Percentiles rank a stretch among this genome's conserved stretches.
Evolutionary conservation across 2,329 filamentous ascomycete species (phyloP).

Genomic region (Cordyceps fumosorosea): DNA sequence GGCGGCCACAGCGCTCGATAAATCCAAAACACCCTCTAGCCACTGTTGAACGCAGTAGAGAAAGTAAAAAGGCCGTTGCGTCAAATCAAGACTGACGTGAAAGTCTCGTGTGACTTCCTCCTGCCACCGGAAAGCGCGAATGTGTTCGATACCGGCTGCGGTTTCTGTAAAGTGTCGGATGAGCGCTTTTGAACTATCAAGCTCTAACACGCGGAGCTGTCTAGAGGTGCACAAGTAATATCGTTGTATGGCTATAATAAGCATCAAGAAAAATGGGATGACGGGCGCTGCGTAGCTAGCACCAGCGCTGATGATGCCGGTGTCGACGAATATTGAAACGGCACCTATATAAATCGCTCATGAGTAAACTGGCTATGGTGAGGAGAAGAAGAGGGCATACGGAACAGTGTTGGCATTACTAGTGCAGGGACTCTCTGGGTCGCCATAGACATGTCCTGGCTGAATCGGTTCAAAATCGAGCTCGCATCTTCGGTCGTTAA

Average conservation of each 20-base stretch:
- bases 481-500: background rate
- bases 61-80: slow-evolving; percentile 49
- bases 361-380: background rate
- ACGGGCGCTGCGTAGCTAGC: slow-evolving; percentile 24
- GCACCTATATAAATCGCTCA: slow-evolving; percentile 15
- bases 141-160: slow-evolving; percentile 37
- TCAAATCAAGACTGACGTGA: slow-evolving; percentile 38
- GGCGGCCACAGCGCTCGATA: slow-evolving; percentile 19
- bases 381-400: background rate
- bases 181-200: slow-evolving; percentile 28
- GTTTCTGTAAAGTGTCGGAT: slow-evolving; percentile 35
- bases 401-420: background rate
- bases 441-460: background rate
- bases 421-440: background rate
- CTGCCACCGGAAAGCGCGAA: slow-evolving; percentile 51
- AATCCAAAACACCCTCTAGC: slow-evolving; percentile 41
- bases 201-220: slow-evolving; percentile 29
- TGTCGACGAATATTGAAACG: slow-evolving; percentile 16
- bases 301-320: slow-evolving; percentile 17
- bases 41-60: slow-evolving; percentile 50
- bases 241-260: slow-evolving; percentile 23
- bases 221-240: slow-evolving; percentile 29
- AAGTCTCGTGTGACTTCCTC: slow-evolving; percentile 34
- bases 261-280: slow-evolving; percentile 19
- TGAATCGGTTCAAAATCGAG: slow-evolving; percentile 5